Base-by-base conservation (phyloP, 768 basidiomycete genomes). In the Phylloporus sp. region DNA sequence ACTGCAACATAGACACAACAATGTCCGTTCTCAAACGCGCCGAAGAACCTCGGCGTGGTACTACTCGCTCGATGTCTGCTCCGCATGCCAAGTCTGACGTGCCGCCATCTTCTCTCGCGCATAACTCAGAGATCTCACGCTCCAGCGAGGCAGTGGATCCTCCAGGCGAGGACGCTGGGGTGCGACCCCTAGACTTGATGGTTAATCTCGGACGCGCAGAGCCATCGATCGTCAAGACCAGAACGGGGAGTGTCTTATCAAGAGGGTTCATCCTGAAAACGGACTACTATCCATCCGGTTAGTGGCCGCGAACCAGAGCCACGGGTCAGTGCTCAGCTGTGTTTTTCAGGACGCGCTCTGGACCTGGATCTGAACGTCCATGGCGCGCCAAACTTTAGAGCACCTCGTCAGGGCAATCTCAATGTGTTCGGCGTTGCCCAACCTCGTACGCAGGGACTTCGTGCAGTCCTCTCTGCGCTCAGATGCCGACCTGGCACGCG, bases 341-440 rank as follows among this genome's bases (percentile, higher is more conserved):
- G 11, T 24, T 28, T 24, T 13, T 40, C 50, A 91, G 90, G 90
- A 34, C 80, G 93, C 53, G 92, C 92, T 4, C 72, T 93, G 34
- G 90, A 95, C 62, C 78, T 98, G 3, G 91, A 95, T 58, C 75
- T 97, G 22, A 90, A 88, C 48, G 76, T 99, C 9, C 86, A 92
- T 60, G 95, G 96, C 27, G 95, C 95, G 15, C 93, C 95, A 4
- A 97, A 98, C 69, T 97, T 98, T 62, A 75, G 96, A 54, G 82
- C 87, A 11, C 86, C 92, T 9, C 76, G 81, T 41, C 77, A 82
- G 38, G 84, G 82, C 22, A 78, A 80, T 46, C 75, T 97, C 27
- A 95, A 94, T 55, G 91, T 99, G 3, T 98, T 87, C 61, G 96
- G 95, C 13, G 90, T 86, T 6, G 95, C 96, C 3, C 96, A 98